Percentiles rank a stretch among this genome's conserved stretches.
These are phyloP conservation scores for Oropetium thomaeum DNA, from an alignment of 176 grass and related monocot species.

Conservation along the genomic window DNA sequence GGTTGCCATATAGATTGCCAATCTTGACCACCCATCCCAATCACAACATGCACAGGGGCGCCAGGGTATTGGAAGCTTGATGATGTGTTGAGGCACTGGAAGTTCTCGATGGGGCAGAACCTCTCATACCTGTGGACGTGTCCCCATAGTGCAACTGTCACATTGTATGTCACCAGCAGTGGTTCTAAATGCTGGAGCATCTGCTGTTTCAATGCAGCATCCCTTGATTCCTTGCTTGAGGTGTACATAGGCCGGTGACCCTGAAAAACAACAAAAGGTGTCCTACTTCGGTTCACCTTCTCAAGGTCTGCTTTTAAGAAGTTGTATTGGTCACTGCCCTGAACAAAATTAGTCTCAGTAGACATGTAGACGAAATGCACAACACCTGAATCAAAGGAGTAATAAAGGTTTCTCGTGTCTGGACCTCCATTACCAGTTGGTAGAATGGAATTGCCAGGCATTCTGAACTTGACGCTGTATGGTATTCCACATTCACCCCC, in stretches of 20 bases:
- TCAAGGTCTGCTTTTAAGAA: constrained; percentile 81
- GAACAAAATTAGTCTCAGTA: constrained; percentile 84
- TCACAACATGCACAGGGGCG: constrained; percentile 82
- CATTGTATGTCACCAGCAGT: constrained; percentile 72
- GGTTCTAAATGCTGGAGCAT: constrained; percentile 81
- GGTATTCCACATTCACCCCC: constrained; percentile 97
- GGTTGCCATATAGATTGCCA: constrained; percentile 81
- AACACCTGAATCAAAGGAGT: constrained; percentile 78
- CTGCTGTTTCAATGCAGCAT: constrained; percentile 49
- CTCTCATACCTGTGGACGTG: constrained; percentile 98
- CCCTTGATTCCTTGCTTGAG: constrained; percentile 67
- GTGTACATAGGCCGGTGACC: constrained; percentile 98
- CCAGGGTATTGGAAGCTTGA: constrained; percentile 68
- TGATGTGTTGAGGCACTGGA: constrained; percentile 53
- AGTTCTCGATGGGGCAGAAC: constrained; percentile 88
- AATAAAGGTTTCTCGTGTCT: constrained; percentile 80
- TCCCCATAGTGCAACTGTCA: constrained; percentile 90
- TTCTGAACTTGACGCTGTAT: constrained; percentile 89
- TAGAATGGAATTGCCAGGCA: constrained; percentile 78
- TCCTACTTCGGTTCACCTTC: constrained; percentile 80
- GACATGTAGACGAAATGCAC: constrained; percentile 96
- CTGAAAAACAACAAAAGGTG: constrained; percentile 82
- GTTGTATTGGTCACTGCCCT: constrained; percentile 74
- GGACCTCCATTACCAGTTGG: constrained; percentile 76
- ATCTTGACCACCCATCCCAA: constrained; percentile 91